phyloP scores from a whole-genome alignment of 108 stramenopile species.

The Nitzschia palea region DNA sequence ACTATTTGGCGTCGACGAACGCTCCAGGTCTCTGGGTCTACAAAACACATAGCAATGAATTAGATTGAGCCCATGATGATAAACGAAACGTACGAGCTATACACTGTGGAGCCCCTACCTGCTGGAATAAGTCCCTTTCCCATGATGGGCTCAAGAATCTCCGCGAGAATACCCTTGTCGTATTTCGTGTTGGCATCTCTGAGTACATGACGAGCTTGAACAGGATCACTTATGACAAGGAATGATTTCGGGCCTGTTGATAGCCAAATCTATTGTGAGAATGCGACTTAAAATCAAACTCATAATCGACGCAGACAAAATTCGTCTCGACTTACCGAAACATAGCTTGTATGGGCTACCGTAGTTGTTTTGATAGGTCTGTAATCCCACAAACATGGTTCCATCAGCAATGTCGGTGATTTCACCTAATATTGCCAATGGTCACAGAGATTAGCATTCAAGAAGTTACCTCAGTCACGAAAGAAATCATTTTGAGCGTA shows the following conservation, averaged over 20 bases:
- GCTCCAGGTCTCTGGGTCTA: slow-evolving; percentile 94
- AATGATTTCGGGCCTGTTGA: slow-evolving; percentile 93
- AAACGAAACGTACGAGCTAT: background rate
- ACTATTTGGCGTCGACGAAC: slow-evolving; percentile 89
- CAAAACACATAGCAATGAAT: no score
- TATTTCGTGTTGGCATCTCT: slow-evolving; percentile 83
- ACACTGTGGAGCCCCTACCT: background rate
- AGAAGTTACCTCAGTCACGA: no score
- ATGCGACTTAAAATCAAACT: no score
- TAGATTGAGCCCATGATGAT: background rate
- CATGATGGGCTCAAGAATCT: slow-evolving; percentile 92
- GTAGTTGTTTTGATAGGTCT: slow-evolving; percentile 77
- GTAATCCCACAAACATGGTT: slow-evolving; percentile 92
- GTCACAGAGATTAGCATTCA: background rate
- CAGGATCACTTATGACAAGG: slow-evolving; percentile 91
- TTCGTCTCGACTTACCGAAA: slow-evolving; percentile 52
- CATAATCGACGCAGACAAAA: no score
- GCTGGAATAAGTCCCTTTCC: slow-evolving; percentile 82
- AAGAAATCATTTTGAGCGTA: background rate
- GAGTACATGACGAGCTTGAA: slow-evolving; percentile 86
- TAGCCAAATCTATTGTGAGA: no score
- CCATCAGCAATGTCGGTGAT: slow-evolving; percentile 88
- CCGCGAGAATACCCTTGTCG: slow-evolving; percentile 87
- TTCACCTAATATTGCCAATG: slow-evolving; percentile 51
- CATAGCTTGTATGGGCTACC: slow-evolving; percentile 94